phyloP scores from a whole-genome alignment of 805 yeast species.

The Candida palmyrensis region DNA sequence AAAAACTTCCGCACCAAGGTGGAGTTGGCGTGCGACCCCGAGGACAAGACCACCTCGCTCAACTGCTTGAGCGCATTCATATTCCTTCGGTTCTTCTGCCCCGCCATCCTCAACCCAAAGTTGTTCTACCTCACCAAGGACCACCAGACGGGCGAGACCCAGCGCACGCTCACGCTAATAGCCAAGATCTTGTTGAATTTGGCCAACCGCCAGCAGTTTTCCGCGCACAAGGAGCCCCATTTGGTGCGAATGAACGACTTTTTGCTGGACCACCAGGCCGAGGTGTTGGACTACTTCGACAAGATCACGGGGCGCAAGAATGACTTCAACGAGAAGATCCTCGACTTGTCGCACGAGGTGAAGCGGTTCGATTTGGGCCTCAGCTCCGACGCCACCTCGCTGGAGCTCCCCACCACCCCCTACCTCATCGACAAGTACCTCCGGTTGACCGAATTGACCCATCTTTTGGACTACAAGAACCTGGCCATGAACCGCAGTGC shows the following conservation, averaged over 20 bases:
- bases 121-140: constrained; percentile 65
- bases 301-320: constrained; percentile 64
- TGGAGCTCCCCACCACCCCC: constrained; percentile 65
- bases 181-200: constrained; percentile 77
- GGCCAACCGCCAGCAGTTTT: constrained; percentile 68
- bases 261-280: constrained; percentile 49
- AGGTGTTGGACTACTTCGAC: constrained; percentile 65
- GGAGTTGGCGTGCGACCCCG: constrained; percentile 56
- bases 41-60: constrained; percentile 48
- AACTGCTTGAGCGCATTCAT: constrained; percentile 81
- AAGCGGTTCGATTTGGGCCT: constrained; percentile 55
- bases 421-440: constrained; percentile 62
- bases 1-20: constrained; percentile 58
- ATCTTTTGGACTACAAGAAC: constrained; percentile 31
- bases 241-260: constrained; percentile 67
- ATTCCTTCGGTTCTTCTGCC: constrained; percentile 61
- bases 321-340: constrained; percentile 55
- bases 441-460: constrained; percentile 54
- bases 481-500: constrained; percentile 4
- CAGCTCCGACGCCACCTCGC: constrained; percentile 43
- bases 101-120: constrained; percentile 88
- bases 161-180: constrained; percentile 73
- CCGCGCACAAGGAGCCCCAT: constrained; percentile 82
- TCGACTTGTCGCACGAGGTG: constrained; percentile 53
- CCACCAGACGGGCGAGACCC: constrained; percentile 67